Evolutionary conservation across 306 rosid species (phyloP).

Genomic region (Notholithocarpus densiflorus): DNA sequence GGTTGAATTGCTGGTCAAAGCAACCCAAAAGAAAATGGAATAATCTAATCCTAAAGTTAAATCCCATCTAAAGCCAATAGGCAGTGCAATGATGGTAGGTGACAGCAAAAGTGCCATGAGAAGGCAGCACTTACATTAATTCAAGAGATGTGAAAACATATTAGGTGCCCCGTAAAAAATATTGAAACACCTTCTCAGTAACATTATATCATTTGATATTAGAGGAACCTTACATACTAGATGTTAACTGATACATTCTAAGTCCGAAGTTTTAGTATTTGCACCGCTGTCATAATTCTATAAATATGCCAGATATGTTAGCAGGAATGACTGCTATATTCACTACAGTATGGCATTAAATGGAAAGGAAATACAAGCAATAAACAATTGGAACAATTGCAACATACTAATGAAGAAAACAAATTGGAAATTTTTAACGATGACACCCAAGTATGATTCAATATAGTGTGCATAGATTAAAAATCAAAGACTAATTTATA

Average conservation of each 20-base stretch:
- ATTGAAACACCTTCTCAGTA: not conserved
- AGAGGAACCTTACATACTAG: not conserved
- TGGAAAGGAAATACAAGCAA: not conserved
- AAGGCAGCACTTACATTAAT: not conserved
- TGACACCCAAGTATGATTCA: not conserved
- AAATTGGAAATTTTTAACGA: not conserved
- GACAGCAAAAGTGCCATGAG: not conserved
- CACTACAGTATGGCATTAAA: not conserved
- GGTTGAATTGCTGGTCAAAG: not conserved
- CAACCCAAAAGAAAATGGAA: not conserved
- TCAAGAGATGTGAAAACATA: not conserved
- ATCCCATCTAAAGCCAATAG: not conserved
- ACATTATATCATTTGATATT: not conserved
- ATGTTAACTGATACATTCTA: not conserved
- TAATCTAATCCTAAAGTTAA: not conserved
- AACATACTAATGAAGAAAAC: slow-evolving; percentile 17
- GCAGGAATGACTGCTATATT: not conserved
- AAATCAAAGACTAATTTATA: slow-evolving; percentile 16
- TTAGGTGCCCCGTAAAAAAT: not conserved
- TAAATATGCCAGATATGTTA: not conserved
- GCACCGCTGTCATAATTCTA: not conserved
- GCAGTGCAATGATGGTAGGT: not conserved
- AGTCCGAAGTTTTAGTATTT: not conserved
- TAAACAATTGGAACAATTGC: slow-evolving; percentile 1
- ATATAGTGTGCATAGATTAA: slow-evolving; percentile 10